Percentiles rank a stretch among this genome's conserved stretches.
These are phyloP conservation scores for Trametes hirsuta DNA, from an alignment of 1,284 basidiomycete genomes.

Conservation along the genomic window DNA sequence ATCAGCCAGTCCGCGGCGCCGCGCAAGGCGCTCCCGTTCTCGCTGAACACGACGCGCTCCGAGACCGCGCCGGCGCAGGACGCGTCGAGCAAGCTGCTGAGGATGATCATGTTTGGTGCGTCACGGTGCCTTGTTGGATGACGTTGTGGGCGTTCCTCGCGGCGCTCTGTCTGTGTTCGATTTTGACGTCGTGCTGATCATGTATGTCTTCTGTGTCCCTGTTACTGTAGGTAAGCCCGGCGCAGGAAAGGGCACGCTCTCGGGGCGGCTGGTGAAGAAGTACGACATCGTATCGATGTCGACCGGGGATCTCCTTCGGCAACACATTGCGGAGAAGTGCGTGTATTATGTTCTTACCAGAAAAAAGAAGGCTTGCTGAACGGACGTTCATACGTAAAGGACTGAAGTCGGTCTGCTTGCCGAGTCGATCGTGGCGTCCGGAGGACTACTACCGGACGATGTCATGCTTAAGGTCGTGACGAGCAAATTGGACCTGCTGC, in stretches of 20 bases:
- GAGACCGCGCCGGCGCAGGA: conserved; percentile 37
- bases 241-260: conserved; percentile 80
- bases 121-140: background rate
- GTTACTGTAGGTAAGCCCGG: conserved; percentile 57
- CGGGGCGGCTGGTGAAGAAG: conserved; percentile 71
- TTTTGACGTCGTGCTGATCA: background rate
- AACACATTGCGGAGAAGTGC: conserved; percentile 73
- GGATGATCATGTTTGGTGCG: conserved; percentile 79
- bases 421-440: conserved; percentile 75
- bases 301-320: conserved; percentile 80
- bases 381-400: conserved; percentile 36
- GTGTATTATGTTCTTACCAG: conserved; percentile 16
- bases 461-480: conserved; percentile 77
- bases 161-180: background rate
- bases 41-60: conserved; percentile 46
- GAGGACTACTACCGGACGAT: conserved; percentile 77
- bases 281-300: conserved; percentile 78
- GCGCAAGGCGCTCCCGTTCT: conserved; percentile 54
- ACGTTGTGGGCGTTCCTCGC: conserved; percentile 1
- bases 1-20: conserved; percentile 45
- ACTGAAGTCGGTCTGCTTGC: conserved; percentile 75
- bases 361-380: background rate
- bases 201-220: background rate
- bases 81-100: conserved; percentile 45
- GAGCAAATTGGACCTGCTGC: conserved; percentile 68